Conservation (phyloP, 768 basidiomycete species). For the Mycena rebaudengoi region DNA sequence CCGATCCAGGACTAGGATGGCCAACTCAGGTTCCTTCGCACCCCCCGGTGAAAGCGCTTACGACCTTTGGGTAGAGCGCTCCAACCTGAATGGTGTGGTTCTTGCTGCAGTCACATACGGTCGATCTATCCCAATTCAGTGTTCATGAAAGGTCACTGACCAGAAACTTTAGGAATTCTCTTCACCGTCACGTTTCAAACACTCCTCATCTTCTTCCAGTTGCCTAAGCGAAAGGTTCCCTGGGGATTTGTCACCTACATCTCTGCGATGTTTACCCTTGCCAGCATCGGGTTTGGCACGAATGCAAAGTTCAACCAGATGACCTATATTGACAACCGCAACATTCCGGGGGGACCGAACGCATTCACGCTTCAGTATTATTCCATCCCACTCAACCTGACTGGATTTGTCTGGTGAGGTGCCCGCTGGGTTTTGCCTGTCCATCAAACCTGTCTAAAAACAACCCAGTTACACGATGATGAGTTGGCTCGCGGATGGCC, state of each 20-base stretch:
- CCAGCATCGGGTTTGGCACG: conserved; percentile 31
- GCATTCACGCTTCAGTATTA: conserved; percentile 24
- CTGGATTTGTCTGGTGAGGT: conserved; percentile 29
- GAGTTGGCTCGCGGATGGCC: conserved; percentile 37
- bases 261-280: conserved; percentile 8
- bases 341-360: conserved; percentile 23
- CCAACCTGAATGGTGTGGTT: conserved; percentile 2
- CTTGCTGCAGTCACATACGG: conserved; percentile 3
- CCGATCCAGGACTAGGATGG: not conserved
- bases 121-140: not conserved
- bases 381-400: conserved; percentile 26
- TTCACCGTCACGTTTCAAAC: not conserved
- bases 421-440: no score
- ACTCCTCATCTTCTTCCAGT: not conserved
- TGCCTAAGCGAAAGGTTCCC: not conserved
- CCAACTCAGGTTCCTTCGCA: not conserved
- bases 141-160: not conserved
- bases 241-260: not conserved
- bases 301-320: conserved; percentile 38
- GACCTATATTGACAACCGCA: conserved; percentile 43
- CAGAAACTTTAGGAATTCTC: not conserved
- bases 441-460: not conserved
- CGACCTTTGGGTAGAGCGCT: conserved; percentile 14
- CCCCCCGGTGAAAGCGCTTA: not conserved
- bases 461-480: conserved; percentile 33